A percentile compares a stretch with the other conserved stretches of the same genome.
Conservation (phyloP, 371 early-diverging fungal species). For the Mortierella polycephala region DNA sequence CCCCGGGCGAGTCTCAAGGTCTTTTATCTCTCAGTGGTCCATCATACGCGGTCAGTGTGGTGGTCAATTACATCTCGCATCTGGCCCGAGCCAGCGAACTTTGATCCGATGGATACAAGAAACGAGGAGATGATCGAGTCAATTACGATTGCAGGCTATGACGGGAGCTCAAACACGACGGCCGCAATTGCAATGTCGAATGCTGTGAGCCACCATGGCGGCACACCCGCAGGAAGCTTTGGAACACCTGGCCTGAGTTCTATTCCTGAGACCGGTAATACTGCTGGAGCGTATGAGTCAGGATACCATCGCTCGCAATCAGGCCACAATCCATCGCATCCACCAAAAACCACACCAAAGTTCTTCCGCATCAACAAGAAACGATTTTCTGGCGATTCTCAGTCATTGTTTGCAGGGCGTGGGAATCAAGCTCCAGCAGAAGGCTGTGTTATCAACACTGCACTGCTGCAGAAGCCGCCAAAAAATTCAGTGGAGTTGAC, state of each 20-base stretch:
- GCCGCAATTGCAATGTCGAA: slow-evolving; percentile 21
- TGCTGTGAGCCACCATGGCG: slow-evolving; percentile 22
- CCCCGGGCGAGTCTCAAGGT: slow-evolving; percentile 35
- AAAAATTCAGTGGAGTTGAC: slow-evolving; percentile 37
- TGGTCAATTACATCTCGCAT: slow-evolving; percentile 38
- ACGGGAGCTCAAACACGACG: slow-evolving; percentile 19
- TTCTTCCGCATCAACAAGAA: slow-evolving; percentile 50
- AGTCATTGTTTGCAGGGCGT: slow-evolving; percentile 24
- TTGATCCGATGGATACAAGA: slow-evolving; percentile 1
- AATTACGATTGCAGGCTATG: slow-evolving; percentile 42
- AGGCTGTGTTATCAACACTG: slow-evolving; percentile 46
- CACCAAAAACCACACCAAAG: slow-evolving; percentile 32
- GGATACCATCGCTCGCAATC: slow-evolving; percentile 32
- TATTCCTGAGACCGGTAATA: slow-evolving; percentile 25
- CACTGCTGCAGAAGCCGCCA: slow-evolving; percentile 29
- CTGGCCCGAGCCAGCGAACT: slow-evolving; percentile 43
- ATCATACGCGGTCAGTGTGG: slow-evolving; percentile 43
- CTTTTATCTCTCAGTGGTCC: slow-evolving; percentile 36
- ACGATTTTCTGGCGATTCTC: slow-evolving; percentile 47
- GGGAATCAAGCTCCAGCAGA: slow-evolving; percentile 10
- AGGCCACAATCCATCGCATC: slow-evolving; percentile 10
- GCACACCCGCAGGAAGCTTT: slow-evolving; percentile 31
- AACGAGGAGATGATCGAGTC: slow-evolving; percentile 30
- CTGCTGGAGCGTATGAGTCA: slow-evolving; percentile 20
- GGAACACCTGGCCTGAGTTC: slow-evolving; percentile 33